Evolutionary conservation across 1,139 yeast species (phyloP).

Genomic region (Suhomyces bokatorum): DNA sequence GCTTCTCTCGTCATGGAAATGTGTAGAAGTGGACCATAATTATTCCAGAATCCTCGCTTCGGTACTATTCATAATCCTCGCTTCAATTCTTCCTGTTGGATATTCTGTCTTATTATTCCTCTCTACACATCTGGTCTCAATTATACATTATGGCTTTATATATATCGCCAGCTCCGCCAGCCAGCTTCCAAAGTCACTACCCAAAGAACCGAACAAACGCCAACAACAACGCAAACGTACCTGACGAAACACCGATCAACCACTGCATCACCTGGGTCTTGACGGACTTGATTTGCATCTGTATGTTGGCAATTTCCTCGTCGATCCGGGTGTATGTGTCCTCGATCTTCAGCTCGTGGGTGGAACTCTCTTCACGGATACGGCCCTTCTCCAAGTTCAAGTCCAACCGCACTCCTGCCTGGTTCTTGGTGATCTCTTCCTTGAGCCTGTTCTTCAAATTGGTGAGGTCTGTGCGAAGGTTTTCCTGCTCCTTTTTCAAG

Average conservation of each 20-base stretch:
- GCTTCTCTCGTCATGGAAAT: too few species aligned
- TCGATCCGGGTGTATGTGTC: slow-evolving; percentile 95
- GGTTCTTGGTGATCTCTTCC: slow-evolving; percentile 89
- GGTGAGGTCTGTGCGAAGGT: slow-evolving; percentile 80
- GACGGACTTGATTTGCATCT: slow-evolving; percentile 90
- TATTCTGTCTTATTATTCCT: too few species aligned
- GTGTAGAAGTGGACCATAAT: too few species aligned
- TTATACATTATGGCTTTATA: background rate
- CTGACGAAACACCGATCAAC: slow-evolving; percentile 97
- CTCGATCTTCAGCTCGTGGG: slow-evolving; percentile 88
- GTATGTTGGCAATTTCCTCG: slow-evolving; percentile 92
- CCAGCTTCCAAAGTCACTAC: background rate
- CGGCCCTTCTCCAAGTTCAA: slow-evolving; percentile 92
- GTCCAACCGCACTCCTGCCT: slow-evolving; percentile 88
- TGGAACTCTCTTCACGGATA: slow-evolving; percentile 88
- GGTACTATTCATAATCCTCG: too few species aligned
- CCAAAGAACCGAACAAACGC: slow-evolving; percentile 88
- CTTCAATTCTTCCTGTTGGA: background rate
- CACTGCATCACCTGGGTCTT: slow-evolving; percentile 97
- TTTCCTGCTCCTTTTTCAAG: slow-evolving; percentile 84
- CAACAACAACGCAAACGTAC: slow-evolving; percentile 90
- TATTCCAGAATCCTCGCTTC: background rate
- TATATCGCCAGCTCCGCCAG: background rate
- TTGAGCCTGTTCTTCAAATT: slow-evolving; percentile 79
- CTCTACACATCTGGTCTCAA: background rate